A percentile compares a stretch with the other conserved stretches of the same genome.
Evolutionary conservation across 116 monocot species (phyloP).

Genomic region (Iris pallida): DNA sequence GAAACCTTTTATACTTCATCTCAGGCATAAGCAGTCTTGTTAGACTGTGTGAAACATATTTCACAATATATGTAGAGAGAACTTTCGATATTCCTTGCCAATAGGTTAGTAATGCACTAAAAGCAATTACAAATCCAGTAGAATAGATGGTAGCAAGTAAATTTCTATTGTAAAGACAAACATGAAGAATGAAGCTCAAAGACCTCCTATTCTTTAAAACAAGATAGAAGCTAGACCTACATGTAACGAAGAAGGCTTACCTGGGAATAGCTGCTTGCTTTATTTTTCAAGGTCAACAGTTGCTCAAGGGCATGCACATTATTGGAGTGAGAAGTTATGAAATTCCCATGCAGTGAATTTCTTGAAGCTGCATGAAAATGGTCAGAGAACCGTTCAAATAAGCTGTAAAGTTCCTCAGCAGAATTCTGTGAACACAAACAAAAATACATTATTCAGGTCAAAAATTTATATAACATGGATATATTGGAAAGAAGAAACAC

Average conservation of each 20-base stretch:
- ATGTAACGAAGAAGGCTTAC: constrained; percentile 27
- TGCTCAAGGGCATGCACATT: constrained; percentile 82
- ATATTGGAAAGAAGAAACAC: constrained; percentile 22
- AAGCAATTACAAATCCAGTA: too few species aligned
- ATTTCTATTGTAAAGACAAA: too few species aligned
- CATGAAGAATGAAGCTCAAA: too few species aligned
- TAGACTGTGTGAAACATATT: too few species aligned
- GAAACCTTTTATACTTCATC: too few species aligned
- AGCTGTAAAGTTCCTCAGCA: constrained; percentile 75
- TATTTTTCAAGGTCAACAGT: constrained; percentile 57
- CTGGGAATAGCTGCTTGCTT: constrained; percentile 64
- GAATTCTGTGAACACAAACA: constrained; percentile 48
- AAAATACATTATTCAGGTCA: not conserved
- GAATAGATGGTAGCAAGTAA: too few species aligned
- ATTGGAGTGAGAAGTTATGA: constrained; percentile 94
- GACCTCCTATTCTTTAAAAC: too few species aligned
- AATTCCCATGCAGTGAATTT: constrained; percentile 77
- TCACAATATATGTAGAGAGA: too few species aligned
- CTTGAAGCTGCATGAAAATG: constrained; percentile 84
- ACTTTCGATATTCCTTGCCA: too few species aligned
- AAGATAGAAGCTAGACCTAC: too few species aligned
- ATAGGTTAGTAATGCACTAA: too few species aligned
- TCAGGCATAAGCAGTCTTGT: too few species aligned
- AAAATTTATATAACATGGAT: not conserved
- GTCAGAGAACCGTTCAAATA: constrained; percentile 86